phyloP scores from a whole-genome alignment of 371 early-diverging fungal genomes.

The Mortierella sp. region DNA sequence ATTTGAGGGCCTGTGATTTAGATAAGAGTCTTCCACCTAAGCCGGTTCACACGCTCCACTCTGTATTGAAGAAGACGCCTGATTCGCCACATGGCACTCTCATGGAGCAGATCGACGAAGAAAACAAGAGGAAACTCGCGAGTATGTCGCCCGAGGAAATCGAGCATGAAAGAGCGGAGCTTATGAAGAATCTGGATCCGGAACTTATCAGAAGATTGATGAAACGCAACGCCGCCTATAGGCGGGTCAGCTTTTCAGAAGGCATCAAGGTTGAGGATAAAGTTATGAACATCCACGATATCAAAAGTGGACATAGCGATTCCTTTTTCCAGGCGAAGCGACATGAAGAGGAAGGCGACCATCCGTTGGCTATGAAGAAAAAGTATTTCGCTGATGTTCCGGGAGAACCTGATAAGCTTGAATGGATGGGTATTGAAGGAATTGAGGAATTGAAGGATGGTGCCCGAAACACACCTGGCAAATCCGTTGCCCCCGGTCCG shows the following conservation, averaged over 20 bases:
- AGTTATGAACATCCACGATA: slow-evolving; percentile 30
- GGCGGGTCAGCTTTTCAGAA: slow-evolving; percentile 43
- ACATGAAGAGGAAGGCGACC: slow-evolving; percentile 59
- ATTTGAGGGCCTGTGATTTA: background rate
- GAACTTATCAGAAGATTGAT: slow-evolving; percentile 61
- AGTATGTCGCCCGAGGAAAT: slow-evolving; percentile 73
- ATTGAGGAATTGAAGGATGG: slow-evolving; percentile 31
- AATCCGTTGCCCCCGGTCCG: slow-evolving; percentile 47
- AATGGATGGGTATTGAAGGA: slow-evolving; percentile 71
- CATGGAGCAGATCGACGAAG: slow-evolving; percentile 61
- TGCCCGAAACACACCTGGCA: slow-evolving; percentile 17
- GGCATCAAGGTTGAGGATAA: slow-evolving; percentile 34
- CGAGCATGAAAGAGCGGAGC: slow-evolving; percentile 66
- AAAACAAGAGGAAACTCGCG: slow-evolving; percentile 64
- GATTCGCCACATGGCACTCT: slow-evolving; percentile 22
- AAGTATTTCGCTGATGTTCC: slow-evolving; percentile 67
- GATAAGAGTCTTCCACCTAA: slow-evolving; percentile 8
- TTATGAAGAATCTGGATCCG: slow-evolving; percentile 66
- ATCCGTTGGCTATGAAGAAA: slow-evolving; percentile 61
- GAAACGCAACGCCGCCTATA: slow-evolving; percentile 31
- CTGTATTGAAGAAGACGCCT: slow-evolving; percentile 17
- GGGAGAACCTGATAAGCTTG: slow-evolving; percentile 72
- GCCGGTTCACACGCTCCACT: slow-evolving; percentile 16
- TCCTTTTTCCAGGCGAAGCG: slow-evolving; percentile 33
- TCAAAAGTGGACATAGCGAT: slow-evolving; percentile 8